Percentiles rank a stretch among this genome's conserved stretches.
phyloP scores from a whole-genome alignment of 306 rosid genomes.

The Cucurbita ficifolia region DNA sequence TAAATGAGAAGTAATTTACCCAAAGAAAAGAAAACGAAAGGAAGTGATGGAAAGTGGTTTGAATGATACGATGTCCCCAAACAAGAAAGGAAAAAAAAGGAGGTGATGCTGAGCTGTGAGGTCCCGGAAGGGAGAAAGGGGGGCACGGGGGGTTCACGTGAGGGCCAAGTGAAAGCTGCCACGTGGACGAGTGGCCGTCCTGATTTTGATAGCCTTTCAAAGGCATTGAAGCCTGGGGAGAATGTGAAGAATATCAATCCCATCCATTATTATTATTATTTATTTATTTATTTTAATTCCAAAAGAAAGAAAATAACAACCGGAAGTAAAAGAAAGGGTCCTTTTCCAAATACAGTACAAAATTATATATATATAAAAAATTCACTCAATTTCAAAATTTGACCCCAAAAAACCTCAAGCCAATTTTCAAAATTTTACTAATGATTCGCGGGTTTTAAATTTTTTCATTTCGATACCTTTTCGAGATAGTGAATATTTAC shows the following conservation, averaged over 20 bases:
- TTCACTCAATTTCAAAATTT: no score
- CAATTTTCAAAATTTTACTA: no score
- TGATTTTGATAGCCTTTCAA: no score
- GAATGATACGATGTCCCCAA: background rate
- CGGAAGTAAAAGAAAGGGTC: background rate
- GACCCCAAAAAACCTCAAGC: no score
- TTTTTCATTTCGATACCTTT: background rate
- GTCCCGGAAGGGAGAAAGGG: constrained; percentile 5
- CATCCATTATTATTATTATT: no score
- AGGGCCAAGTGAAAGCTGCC: background rate
- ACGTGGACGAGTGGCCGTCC: background rate
- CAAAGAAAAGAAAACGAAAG: background rate
- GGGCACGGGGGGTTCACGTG: constrained; percentile 3
- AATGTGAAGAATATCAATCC: background rate
- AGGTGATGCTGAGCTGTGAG: background rate
- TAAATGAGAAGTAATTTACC: no score
- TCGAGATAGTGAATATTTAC: no score
- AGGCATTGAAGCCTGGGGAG: background rate
- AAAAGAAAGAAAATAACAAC: background rate
- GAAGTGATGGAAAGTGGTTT: background rate
- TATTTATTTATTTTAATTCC: no score
- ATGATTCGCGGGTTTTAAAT: background rate
- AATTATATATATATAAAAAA: no score
- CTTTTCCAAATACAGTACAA: background rate
- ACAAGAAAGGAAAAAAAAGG: background rate